Evolutionary conservation across 2,329 filamentous ascomycete genomes (phyloP).

Genomic region (Alternaria triticimaculans): DNA sequence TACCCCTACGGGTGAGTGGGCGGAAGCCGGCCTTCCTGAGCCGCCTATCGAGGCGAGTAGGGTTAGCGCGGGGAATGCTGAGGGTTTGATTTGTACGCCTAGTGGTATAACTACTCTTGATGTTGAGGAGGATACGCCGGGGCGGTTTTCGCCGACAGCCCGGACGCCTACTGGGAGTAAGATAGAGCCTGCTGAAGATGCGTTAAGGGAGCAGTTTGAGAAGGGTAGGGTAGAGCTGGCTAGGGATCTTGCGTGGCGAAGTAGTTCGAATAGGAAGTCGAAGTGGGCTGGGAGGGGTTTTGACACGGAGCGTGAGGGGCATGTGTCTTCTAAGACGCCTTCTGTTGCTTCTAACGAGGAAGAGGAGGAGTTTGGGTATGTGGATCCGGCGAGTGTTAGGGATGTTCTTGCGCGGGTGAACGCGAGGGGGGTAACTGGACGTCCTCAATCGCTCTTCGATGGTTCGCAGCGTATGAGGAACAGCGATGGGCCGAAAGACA

Average conservation of each 20-base stretch:
- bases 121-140: fast-evolving
- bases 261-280: background rate
- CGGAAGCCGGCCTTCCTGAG: background rate
- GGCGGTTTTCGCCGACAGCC: fast-evolving
- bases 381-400: background rate
- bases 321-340: background rate
- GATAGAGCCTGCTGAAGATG: background rate
- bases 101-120: fast-evolving
- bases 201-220: background rate
- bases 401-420: background rate
- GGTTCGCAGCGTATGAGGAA: fast-evolving
- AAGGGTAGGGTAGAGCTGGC: background rate
- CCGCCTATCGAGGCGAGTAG: background rate
- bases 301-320: fast-evolving
- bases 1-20: background rate
- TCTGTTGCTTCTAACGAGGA: background rate
- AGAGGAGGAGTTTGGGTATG: background rate
- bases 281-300: background rate
- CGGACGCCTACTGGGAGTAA: no score
- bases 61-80: background rate
- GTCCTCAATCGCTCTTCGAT: fast-evolving
- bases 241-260: background rate
- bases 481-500: fast-evolving
- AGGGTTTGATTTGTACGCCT: background rate
- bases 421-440: background rate